Conservation (phyloP, 2,329 filamentous ascomycete species). For the Colletotrichum abscissum region DNA sequence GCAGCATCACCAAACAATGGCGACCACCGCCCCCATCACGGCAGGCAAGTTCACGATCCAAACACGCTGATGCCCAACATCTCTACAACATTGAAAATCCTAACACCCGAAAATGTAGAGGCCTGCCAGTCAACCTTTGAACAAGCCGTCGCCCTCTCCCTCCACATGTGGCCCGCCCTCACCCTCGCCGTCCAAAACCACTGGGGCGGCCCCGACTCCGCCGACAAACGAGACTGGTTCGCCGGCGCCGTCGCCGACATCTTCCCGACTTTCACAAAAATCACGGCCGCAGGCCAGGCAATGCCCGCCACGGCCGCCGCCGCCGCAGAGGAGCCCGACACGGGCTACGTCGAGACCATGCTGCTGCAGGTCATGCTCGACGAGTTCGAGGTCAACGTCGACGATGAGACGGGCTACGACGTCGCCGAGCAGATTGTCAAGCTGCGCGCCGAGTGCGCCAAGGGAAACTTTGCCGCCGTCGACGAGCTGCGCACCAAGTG, state of each 20-base stretch:
- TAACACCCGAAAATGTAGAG: neutral
- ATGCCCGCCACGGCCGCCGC: constrained; percentile 37
- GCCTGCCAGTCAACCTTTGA: constrained; percentile 75
- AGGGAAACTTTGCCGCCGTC: constrained; percentile 74
- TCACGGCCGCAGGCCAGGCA: constrained; percentile 43
- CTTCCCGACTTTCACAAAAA: constrained; percentile 72
- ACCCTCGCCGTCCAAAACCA: constrained; percentile 86
- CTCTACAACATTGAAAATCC: no score
- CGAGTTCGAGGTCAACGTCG: constrained; percentile 93
- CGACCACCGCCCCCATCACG: constrained; percentile 29
- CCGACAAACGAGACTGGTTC: constrained; percentile 96
- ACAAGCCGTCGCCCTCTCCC: constrained; percentile 83
- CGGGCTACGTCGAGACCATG: constrained; percentile 84
- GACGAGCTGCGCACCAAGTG: constrained; percentile 72
- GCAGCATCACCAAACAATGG: constrained; percentile 27
- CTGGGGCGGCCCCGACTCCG: constrained; percentile 86
- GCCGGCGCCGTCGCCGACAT: constrained; percentile 88
- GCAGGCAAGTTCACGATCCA: constrained; percentile 15
- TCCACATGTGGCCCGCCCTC: constrained; percentile 90
- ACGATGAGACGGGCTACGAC: constrained; percentile 85
- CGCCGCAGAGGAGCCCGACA: constrained; percentile 67
- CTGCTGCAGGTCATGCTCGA: constrained; percentile 92
- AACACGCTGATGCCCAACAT: no score
- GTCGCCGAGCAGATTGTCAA: constrained; percentile 80
- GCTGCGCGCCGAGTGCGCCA: constrained; percentile 71